phyloP scores from a whole-genome alignment of 768 basidiomycete species.

The Porphyrellus cyaneotinctus region DNA sequence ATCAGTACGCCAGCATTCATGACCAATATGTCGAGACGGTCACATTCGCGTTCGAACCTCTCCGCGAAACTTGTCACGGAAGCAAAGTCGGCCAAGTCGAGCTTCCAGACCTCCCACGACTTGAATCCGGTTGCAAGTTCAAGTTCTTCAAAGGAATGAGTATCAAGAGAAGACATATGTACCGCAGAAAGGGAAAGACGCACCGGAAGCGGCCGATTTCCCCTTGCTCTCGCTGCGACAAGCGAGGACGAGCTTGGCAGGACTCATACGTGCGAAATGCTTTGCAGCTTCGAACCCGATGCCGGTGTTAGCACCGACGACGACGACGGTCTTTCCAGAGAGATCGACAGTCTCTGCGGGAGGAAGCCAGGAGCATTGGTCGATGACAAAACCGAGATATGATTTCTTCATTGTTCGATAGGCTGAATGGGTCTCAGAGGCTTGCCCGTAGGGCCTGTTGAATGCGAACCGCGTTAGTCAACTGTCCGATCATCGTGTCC shows the following conservation, averaged over 20 bases:
- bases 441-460: no score
- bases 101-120: slow-evolving; percentile 10
- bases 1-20: slow-evolving; percentile 38
- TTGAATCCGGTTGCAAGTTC: slow-evolving; percentile 25
- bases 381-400: background rate
- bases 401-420: slow-evolving; percentile 16
- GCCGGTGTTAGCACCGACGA: slow-evolving; percentile 33
- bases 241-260: slow-evolving; percentile 25
- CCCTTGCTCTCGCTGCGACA: slow-evolving; percentile 29
- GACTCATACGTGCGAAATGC: slow-evolving; percentile 32
- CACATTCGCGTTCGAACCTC: slow-evolving; percentile 3
- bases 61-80: slow-evolving; percentile 14
- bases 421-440: no score
- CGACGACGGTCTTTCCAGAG: slow-evolving; percentile 28
- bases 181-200: background rate
- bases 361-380: slow-evolving; percentile 17
- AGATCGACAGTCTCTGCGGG: slow-evolving; percentile 21
- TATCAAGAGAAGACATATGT: background rate
- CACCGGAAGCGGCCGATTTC: slow-evolving; percentile 19
- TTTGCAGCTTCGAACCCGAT: slow-evolving; percentile 31
- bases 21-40: slow-evolving; percentile 33
- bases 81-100: slow-evolving; percentile 17
- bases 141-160: slow-evolving; percentile 16
- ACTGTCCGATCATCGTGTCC: no score
- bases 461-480: no score